Conservation (phyloP, 208 protist species). For the Acanthamoeba culbertsoni region DNA sequence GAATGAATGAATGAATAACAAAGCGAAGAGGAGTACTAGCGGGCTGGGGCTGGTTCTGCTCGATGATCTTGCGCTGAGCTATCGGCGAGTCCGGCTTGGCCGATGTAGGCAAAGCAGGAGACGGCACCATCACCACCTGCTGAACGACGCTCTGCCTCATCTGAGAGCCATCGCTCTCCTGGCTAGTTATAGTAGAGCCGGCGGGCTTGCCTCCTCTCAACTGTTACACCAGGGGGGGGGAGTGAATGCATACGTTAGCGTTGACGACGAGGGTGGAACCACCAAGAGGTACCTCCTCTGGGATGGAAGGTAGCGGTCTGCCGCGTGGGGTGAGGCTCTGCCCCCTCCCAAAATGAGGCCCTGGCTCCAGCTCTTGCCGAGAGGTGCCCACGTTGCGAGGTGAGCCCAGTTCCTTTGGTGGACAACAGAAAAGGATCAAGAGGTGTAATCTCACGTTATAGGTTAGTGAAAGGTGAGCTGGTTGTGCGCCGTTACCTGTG, state of each 20-base stretch:
- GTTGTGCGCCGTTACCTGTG: not conserved
- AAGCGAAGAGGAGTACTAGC: not conserved
- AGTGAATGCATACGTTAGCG: not conserved
- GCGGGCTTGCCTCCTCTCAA: not conserved
- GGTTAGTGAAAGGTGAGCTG: not conserved
- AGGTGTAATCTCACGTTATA: not conserved
- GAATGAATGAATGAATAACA: not conserved
- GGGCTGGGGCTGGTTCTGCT: not conserved
- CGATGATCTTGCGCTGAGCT: not conserved
- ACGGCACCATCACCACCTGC: conserved; percentile 16
- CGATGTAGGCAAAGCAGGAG: not conserved
- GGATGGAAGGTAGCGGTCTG: not conserved
- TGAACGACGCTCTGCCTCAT: not conserved
- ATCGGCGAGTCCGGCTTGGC: not conserved
- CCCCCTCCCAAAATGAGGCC: too few relatives aligned
- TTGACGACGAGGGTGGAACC: not conserved
- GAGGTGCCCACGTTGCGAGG: not conserved
- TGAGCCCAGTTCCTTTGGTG: too few relatives aligned
- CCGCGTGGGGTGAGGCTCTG: not conserved
- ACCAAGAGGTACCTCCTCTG: not conserved
- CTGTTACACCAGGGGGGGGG: not conserved
- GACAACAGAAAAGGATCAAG: not conserved
- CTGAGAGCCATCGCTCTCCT: not conserved
- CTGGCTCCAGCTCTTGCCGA: not conserved
- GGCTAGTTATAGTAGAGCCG: not conserved